phyloP scores from a whole-genome alignment of 192 early-diverging fungal genomes.

The Entomortierella chlamydospora region DNA sequence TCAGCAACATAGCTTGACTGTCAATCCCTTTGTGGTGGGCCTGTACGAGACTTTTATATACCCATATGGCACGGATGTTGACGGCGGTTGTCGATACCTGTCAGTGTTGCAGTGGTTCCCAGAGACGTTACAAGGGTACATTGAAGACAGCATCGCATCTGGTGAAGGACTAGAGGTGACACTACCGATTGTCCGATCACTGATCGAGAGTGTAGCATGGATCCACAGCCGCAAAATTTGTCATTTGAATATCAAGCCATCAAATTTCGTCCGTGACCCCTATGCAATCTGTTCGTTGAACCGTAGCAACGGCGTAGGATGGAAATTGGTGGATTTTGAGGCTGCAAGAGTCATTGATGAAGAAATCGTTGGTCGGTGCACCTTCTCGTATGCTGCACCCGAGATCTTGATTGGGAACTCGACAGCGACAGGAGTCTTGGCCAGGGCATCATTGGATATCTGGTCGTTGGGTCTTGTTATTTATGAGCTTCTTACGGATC shows the following conservation, averaged over 20 bases:
- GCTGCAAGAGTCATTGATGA: constrained; percentile 61
- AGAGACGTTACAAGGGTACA: constrained; percentile 30
- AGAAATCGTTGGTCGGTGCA: constrained; percentile 61
- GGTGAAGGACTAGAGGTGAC: constrained; percentile 38
- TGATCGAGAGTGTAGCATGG: constrained; percentile 45
- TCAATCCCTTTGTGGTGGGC: constrained; percentile 38
- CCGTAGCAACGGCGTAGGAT: constrained; percentile 8
- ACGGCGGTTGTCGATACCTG: constrained; percentile 24
- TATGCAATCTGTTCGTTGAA: constrained; percentile 17
- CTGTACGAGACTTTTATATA: constrained; percentile 51
- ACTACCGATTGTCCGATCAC: constrained; percentile 25
- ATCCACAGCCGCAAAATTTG: constrained; percentile 46
- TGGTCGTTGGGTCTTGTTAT: constrained; percentile 63
- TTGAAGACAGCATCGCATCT: constrained; percentile 21
- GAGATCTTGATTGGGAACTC: constrained; percentile 53
- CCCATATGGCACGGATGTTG: constrained; percentile 19
- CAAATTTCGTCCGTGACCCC: constrained; percentile 51
- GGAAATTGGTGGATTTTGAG: constrained; percentile 68
- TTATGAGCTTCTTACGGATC: constrained; percentile 51
- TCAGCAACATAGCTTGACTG: constrained; percentile 21
- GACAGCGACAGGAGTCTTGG: constrained; percentile 47
- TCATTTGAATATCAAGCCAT: constrained; percentile 48
- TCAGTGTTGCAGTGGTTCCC: constrained; percentile 49
- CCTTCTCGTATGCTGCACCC: constrained; percentile 60
- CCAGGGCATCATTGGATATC: constrained; percentile 56